These are phyloP conservation scores for Boehmeria nivea DNA, from an alignment of 306 rosid genomes.

Conservation along the genomic window DNA sequence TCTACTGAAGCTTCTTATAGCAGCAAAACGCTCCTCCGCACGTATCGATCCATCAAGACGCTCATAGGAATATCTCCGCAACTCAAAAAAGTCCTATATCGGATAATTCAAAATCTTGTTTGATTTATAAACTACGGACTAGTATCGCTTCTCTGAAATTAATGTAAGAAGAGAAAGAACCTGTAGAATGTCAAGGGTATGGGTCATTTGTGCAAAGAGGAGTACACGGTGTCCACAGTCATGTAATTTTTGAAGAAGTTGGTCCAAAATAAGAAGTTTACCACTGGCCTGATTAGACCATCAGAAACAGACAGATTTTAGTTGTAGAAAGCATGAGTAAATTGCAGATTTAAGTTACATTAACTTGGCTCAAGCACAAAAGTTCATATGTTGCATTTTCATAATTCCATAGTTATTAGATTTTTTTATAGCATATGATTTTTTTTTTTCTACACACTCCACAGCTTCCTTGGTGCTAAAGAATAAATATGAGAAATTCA, in stretches of 20 bases:
- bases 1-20: conserved; percentile 84
- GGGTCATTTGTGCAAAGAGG: conserved; percentile 96
- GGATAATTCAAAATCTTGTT: conserved; percentile 10
- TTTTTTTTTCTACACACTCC: neutral
- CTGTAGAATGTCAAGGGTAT: conserved; percentile 91
- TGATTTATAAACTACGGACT: conserved; percentile 6
- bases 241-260: conserved; percentile 73
- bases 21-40: conserved; percentile 98
- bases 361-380: conserved; percentile 2
- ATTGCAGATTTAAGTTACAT: conserved; percentile 3
- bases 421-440: neutral
- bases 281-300: conserved; percentile 82
- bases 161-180: conserved; percentile 25
- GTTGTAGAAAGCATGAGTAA: conserved; percentile 6
- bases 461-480: neutral
- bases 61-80: conserved; percentile 75
- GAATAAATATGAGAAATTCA: conserved; percentile 5
- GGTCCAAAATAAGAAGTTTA: conserved; percentile 80
- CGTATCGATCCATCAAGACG: conserved; percentile 98
- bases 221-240: conserved; percentile 76
- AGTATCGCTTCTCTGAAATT: neutral
- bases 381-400: neutral
- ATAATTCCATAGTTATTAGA: neutral
- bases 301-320: conserved; percentile 13
- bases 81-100: conserved; percentile 75